Evolutionary conservation across 1,284 basidiomycete species (phyloP).

Genomic region (Cyathus olla): DNA sequence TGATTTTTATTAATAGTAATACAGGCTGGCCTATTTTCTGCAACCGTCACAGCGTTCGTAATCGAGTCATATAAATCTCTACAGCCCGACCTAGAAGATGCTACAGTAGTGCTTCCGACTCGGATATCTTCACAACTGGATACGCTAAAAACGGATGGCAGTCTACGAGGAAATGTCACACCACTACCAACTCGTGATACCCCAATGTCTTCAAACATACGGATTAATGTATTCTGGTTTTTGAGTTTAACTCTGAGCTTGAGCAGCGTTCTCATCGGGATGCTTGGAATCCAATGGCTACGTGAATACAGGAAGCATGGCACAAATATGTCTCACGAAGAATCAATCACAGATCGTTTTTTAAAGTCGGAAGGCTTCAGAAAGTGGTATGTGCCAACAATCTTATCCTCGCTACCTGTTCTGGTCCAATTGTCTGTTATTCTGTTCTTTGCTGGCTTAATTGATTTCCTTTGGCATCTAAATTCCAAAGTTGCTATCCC

Average conservation of each 20-base stretch:
- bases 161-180: too few relatives aligned
- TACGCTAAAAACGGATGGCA: too few relatives aligned
- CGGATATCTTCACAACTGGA: too few relatives aligned
- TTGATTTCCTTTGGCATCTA: slow-evolving; percentile 3
- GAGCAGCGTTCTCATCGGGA: not conserved
- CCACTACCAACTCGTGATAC: not conserved
- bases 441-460: slow-evolving; percentile 3
- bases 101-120: too few relatives aligned
- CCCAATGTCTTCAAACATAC: not conserved
- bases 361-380: slow-evolving; percentile 1
- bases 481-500: not conserved
- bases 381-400: not conserved
- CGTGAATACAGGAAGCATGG: slow-evolving; percentile 1
- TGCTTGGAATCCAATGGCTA: slow-evolving; percentile 2
- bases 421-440: not conserved
- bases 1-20: too few relatives aligned
- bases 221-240: slow-evolving; percentile 3
- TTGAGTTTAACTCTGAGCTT: slow-evolving; percentile 2
- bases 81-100: too few relatives aligned
- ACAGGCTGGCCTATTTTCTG: too few relatives aligned
- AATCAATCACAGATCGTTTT: not conserved
- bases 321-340: not conserved
- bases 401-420: slow-evolving; percentile 2
- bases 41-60: too few relatives aligned
- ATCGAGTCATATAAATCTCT: too few relatives aligned